Conservation (phyloP, 2,329 filamentous ascomycete species). For the Rugonectria rugulosa region DNA sequence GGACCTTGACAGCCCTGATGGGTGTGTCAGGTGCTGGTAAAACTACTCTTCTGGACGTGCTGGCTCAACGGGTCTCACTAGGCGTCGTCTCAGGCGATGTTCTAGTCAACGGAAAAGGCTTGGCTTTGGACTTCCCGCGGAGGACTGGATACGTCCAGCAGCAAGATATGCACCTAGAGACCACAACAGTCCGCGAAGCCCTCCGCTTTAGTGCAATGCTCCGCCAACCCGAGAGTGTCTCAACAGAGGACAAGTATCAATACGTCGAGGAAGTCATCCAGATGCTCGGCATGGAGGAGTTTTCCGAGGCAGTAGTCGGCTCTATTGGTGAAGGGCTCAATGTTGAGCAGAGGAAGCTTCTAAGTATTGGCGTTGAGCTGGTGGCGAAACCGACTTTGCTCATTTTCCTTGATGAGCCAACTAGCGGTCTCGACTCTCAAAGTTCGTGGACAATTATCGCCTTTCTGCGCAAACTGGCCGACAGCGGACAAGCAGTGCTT, state of each 20-base stretch:
- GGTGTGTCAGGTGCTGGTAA: constrained; percentile 58
- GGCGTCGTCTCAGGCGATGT: constrained; percentile 73
- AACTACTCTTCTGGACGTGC: constrained; percentile 68
- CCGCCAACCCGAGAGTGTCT: constrained; percentile 50
- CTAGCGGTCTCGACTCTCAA: constrained; percentile 62
- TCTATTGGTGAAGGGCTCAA: constrained; percentile 52
- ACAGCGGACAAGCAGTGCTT: constrained; percentile 55
- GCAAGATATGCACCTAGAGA: constrained; percentile 56
- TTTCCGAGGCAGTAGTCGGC: constrained; percentile 59
- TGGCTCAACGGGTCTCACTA: constrained; percentile 73
- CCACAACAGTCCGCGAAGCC: constrained; percentile 52
- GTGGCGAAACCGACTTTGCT: constrained; percentile 52
- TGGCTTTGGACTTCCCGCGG: constrained; percentile 71
- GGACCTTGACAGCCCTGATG: constrained; percentile 74
- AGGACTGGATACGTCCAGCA: constrained; percentile 76
- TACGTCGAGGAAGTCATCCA: constrained; percentile 61
- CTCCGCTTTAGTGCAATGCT: constrained; percentile 50
- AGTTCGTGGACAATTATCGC: constrained; percentile 74
- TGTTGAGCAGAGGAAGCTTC: constrained; percentile 57
- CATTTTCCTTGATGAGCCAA: constrained; percentile 61
- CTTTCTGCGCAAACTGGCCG: constrained; percentile 68
- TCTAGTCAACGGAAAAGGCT: constrained; percentile 69
- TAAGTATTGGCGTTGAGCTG: constrained; percentile 57
- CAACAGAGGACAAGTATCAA: constrained; percentile 55
- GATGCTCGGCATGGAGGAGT: constrained; percentile 60